phyloP scores from a whole-genome alignment of 2,329 filamentous ascomycete genomes.

The Exophiala calicioides region DNA sequence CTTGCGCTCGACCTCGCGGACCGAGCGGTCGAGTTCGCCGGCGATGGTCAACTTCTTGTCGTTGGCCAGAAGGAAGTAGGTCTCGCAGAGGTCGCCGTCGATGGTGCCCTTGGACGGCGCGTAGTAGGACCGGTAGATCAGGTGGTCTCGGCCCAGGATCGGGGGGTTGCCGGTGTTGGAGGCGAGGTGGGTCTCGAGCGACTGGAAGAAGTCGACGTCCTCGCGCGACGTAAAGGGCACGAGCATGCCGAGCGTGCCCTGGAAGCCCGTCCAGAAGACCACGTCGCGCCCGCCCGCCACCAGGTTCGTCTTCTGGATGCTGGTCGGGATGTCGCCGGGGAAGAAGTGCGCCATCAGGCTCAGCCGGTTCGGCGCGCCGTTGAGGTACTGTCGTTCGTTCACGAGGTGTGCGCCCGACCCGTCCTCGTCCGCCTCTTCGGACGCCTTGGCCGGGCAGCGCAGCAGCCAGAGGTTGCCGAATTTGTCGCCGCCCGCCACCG shows the following conservation, averaged over 20 bases:
- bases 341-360: conserved; percentile 86
- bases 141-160: conserved; percentile 85
- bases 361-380: conserved; percentile 81
- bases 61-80: conserved; percentile 77
- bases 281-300: conserved; percentile 91
- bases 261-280: conserved; percentile 88
- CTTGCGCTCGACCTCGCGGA: conserved; percentile 93
- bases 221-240: conserved; percentile 90
- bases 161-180: conserved; percentile 72
- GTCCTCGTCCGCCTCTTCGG: conserved; percentile 87
- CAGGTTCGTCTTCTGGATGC: conserved; percentile 82
- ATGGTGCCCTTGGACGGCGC: conserved; percentile 95
- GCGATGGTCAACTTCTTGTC: conserved; percentile 97
- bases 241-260: conserved; percentile 90
- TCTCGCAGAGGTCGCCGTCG: conserved; percentile 93
- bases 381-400: conserved; percentile 85
- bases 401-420: conserved; percentile 86
- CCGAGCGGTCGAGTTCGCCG: conserved; percentile 83
- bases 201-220: conserved; percentile 97
- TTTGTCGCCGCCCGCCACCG: conserved; percentile 90
- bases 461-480: conserved; percentile 96
- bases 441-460: conserved; percentile 80
- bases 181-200: conserved; percentile 82
- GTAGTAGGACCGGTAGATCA: conserved; percentile 95
- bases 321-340: conserved; percentile 87